A percentile compares a stretch with the other conserved stretches of the same genome.
Conservation (phyloP, 202 grass and related monocot genomes). For the Thinopyrum obtusiflorum region DNA sequence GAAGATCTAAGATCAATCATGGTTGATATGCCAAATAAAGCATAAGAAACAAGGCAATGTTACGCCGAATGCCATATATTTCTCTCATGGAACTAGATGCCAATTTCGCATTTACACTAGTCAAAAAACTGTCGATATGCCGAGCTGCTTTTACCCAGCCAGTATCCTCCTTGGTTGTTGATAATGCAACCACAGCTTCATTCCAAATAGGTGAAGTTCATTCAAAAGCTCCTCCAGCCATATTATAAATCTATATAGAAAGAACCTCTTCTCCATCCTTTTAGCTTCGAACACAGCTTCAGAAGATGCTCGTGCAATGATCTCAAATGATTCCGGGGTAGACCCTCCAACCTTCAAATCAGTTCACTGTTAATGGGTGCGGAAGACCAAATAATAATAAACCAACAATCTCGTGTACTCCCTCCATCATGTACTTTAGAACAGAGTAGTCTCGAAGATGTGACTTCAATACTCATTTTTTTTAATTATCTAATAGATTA, state of each 20-base stretch:
- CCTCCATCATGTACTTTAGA: not conserved
- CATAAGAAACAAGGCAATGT: conserved; percentile 18
- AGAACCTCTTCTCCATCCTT: conserved; percentile 37
- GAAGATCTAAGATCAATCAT: conserved; percentile 7
- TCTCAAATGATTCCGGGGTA: conserved; percentile 74
- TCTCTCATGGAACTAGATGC: conserved; percentile 3
- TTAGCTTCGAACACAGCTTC: conserved; percentile 76
- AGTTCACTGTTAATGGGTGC: not conserved
- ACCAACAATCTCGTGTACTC: not conserved
- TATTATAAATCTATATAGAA: conserved; percentile 37
- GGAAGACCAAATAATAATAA: not conserved
- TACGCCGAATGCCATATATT: not conserved
- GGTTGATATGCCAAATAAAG: conserved; percentile 12
- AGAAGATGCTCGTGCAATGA: conserved; percentile 71
- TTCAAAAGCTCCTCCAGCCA: conserved; percentile 73
- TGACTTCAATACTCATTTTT: not conserved
- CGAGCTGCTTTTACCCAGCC: conserved; percentile 15
- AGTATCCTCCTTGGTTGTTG: conserved; percentile 50
- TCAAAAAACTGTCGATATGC: not conserved
- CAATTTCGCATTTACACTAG: not conserved
- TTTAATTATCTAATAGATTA: not conserved
- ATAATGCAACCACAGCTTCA: conserved; percentile 53
- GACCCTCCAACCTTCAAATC: conserved; percentile 63
- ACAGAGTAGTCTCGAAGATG: not conserved
- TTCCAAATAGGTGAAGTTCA: conserved; percentile 46